A percentile compares a stretch with the other conserved stretches of the same genome.
Conservation (phyloP, 1,284 basidiomycete species). For the Ganoderma resinaceum region DNA sequence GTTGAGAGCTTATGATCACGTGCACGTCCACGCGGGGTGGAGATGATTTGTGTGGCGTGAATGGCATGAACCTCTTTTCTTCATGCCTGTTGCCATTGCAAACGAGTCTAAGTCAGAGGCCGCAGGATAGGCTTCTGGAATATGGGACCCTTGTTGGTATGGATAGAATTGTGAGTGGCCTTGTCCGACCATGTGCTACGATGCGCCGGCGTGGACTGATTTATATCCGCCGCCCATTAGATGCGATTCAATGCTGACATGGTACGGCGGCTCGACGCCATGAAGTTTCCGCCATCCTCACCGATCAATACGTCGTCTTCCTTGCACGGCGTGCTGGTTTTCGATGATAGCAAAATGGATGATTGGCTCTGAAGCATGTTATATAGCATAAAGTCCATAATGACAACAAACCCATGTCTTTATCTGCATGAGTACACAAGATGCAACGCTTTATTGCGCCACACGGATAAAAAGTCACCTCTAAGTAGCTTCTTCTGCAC, state of each 20-base stretch:
- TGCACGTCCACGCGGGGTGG: conserved; percentile 55
- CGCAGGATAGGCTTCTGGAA: conserved; percentile 53
- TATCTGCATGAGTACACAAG: neutral
- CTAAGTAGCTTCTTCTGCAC: neutral
- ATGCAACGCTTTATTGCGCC: neutral
- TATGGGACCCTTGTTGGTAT: conserved; percentile 58
- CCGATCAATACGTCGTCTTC: conserved; percentile 23
- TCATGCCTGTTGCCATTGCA: conserved; percentile 67
- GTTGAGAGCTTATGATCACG: neutral
- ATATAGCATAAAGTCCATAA: neutral
- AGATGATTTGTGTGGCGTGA: conserved; percentile 53
- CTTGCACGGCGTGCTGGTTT: conserved; percentile 16
- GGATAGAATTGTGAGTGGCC: conserved; percentile 58
- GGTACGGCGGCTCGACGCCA: conserved; percentile 43
- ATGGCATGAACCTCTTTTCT: conserved; percentile 72
- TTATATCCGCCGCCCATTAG: conserved; percentile 33
- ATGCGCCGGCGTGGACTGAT: conserved; percentile 1
- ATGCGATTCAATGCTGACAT: conserved; percentile 48
- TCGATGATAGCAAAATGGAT: conserved; percentile 22
- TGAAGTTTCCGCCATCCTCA: conserved; percentile 40
- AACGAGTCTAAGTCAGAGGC: conserved; percentile 51
- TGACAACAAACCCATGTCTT: neutral
- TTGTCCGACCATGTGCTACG: neutral
- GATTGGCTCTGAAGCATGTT: neutral
- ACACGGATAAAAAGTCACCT: too few species aligned